Evolutionary conservation across 768 basidiomycete genomes (phyloP), one percentile per base, ranked within the genome.

Genomic region (Suillus americanus): DNA sequence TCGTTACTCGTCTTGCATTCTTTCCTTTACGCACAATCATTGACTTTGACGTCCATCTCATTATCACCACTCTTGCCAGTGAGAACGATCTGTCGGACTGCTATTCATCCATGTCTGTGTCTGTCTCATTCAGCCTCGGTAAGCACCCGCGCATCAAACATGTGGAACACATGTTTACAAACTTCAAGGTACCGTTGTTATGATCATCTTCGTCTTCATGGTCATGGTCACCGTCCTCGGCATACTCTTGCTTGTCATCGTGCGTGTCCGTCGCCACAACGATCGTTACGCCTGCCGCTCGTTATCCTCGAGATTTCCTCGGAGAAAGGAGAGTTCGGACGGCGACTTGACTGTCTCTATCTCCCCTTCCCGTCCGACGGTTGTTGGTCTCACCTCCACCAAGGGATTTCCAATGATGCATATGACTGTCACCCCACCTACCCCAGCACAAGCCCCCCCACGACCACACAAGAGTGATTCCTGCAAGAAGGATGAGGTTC

Each of bases 341-440:
- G 30, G 56, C 5, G 16, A 50, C 12, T 33, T 33, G 18, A 41
- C 28, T 5, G 25, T 62, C 10, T 45, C 23, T 9, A 25, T 66
- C 16, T 61, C 57, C 28, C 65, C 57, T 18, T 66, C 65, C 14
- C 18, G 51, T 61, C 65, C 62, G n/a, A 45, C 62, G 20, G 14
- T 63, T 33, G 45, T 64, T n/a, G 61, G 61, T 13, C 41, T n/a
- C 20, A 13, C 23, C 4, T 60, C 37, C 3, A 46, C 38, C 25
- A 40, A 50, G 23, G 59, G 37, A 23, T 40, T n/a, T 13, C 62
- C 62, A 6, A n/a, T 46, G 14, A 33, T 66, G 4, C 63, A 61
- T 12, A 45, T 66, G 57, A 66, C 48, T 9, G n/a, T 66, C 18
- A 66, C 65, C 14, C 65, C 65, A 37, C 65, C 65, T 8, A 66